Evolutionary conservation across 352 stramenopile genomes (phyloP).

Genomic region (Phytopythium helicoides): DNA sequence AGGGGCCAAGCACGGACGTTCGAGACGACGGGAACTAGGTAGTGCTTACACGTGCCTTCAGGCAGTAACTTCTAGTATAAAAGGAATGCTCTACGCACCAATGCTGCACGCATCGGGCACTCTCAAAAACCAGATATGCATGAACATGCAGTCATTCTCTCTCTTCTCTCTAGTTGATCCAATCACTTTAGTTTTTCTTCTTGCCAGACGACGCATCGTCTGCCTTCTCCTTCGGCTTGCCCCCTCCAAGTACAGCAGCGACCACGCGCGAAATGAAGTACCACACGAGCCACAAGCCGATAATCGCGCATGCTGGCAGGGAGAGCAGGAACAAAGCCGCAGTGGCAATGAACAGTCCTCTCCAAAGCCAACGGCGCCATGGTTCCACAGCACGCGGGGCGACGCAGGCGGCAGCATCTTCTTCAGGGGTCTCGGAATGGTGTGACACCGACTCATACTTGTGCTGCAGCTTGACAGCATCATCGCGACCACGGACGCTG

Average conservation of each 20-base stretch:
- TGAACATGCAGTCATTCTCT: no score
- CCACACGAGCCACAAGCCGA: constrained; percentile 64
- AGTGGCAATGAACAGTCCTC: constrained; percentile 28
- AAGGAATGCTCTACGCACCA: no score
- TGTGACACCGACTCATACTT: constrained; percentile 43
- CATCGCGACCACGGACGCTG: constrained; percentile 51
- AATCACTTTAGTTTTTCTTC: constrained; percentile 22
- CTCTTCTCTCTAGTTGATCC: neutral
- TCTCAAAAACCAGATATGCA: no score
- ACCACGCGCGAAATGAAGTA: constrained; percentile 47
- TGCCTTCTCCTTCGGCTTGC: constrained; percentile 3
- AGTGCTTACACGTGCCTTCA: no score
- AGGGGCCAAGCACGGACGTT: no score
- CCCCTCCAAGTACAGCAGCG: constrained; percentile 6
- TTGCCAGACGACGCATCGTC: constrained; percentile 14
- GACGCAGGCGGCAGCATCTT: constrained; percentile 47
- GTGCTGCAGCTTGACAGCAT: constrained; percentile 69
- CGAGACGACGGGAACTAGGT: no score
- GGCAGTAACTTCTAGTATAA: no score
- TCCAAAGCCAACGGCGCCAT: constrained; percentile 37
- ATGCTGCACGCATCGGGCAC: no score
- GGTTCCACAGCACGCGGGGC: constrained; percentile 36
- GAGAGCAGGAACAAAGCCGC: constrained; percentile 45
- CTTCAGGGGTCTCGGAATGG: constrained; percentile 32
- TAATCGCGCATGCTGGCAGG: constrained; percentile 45